A percentile compares a stretch with the other conserved stretches of the same genome.
Evolutionary conservation across 805 yeast species (phyloP).

Genomic region (Nakazawaea sp.): DNA sequence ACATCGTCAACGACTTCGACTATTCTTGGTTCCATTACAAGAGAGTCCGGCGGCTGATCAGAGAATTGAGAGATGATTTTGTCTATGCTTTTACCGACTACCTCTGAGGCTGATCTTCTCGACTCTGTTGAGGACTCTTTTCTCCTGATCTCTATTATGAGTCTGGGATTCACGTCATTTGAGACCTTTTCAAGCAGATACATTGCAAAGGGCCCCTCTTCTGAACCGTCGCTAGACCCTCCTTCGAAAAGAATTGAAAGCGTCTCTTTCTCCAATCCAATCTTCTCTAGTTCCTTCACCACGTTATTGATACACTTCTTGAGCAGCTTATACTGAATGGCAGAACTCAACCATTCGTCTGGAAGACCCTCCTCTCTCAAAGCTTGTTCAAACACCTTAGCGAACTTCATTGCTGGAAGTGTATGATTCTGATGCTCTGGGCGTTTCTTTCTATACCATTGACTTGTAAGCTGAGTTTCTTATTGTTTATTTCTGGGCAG

Average conservation of each 20-base stretch:
- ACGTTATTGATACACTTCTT: slow-evolving; percentile 63
- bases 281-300: slow-evolving; percentile 51
- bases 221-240: slow-evolving; percentile 17
- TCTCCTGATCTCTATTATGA: slow-evolving; percentile 23
- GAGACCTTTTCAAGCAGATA: slow-evolving; percentile 26
- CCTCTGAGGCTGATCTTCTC: slow-evolving; percentile 11
- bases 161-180: slow-evolving; percentile 27
- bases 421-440: too few species aligned
- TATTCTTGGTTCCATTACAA: neutral
- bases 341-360: slow-evolving; percentile 57
- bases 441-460: too few species aligned
- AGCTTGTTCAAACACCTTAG: slow-evolving; percentile 60
- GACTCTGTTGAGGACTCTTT: neutral
- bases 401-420: slow-evolving; percentile 75
- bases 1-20: slow-evolving; percentile 4
- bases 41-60: neutral
- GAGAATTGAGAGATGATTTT: neutral
- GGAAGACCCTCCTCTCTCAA: slow-evolving; percentile 58
- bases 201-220: slow-evolving; percentile 33
- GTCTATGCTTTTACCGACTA: slow-evolving; percentile 10
- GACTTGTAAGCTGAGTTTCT: too few species aligned
- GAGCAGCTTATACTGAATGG: slow-evolving; percentile 65
- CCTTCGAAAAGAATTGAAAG: slow-evolving; percentile 12
- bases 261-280: slow-evolving; percentile 49
- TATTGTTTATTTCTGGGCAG: too few species aligned